A percentile compares a stretch with the other conserved stretches of the same genome.
phyloP scores from a whole-genome alignment of 306 rosid genomes.

The Cucumis melo region DNA sequence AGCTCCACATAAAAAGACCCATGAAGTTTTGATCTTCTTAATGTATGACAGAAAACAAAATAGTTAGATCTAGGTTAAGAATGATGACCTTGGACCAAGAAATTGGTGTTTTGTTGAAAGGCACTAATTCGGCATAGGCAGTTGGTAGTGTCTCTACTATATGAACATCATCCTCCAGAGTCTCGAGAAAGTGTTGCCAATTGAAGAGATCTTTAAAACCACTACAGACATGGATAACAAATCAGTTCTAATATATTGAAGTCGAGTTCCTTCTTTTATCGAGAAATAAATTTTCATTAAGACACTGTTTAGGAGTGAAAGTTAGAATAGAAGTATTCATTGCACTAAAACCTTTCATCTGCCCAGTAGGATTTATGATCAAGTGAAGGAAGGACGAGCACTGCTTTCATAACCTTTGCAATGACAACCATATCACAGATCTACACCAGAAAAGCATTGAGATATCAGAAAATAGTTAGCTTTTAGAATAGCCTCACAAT shows the following conservation, averaged over 20 bases:
- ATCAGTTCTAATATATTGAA: neutral
- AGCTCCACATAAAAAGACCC: neutral
- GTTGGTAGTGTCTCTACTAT: slow-evolving; percentile 71
- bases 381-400: slow-evolving; percentile 92
- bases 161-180: slow-evolving; percentile 68
- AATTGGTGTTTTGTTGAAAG: slow-evolving; percentile 69
- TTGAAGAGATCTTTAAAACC: slow-evolving; percentile 95
- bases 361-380: slow-evolving; percentile 97
- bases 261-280: neutral
- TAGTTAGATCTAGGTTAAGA: neutral
- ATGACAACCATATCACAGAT: slow-evolving; percentile 98
- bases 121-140: slow-evolving; percentile 53
- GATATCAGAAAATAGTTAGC: slow-evolving; percentile 29
- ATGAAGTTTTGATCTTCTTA: neutral
- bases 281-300: no score
- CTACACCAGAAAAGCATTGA: slow-evolving; percentile 40
- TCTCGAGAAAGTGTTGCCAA: slow-evolving; percentile 76
- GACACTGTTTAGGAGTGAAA: no score
- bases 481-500: slow-evolving; percentile 5
- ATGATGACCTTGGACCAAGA: slow-evolving; percentile 83
- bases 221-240: slow-evolving; percentile 28
- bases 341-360: slow-evolving; percentile 65
- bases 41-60: neutral
- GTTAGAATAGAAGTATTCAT: neutral
- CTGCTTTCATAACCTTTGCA: slow-evolving; percentile 83